These are phyloP conservation scores for Boletus vinaceobasis DNA, from an alignment of 768 basidiomycete genomes.

Conservation along the genomic window DNA sequence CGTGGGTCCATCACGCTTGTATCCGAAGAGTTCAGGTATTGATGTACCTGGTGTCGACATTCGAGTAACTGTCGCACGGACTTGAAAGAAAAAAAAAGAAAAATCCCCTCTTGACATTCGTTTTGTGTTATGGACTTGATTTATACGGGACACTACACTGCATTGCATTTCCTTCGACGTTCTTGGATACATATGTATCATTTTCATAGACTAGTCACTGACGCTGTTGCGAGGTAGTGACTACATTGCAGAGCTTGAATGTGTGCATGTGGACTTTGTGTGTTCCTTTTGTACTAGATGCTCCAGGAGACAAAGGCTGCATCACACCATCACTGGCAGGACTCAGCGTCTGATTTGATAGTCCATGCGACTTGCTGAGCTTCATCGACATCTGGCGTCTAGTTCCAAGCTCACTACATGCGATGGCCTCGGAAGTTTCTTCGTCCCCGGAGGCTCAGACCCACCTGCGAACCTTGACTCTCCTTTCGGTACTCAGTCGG, in stretches of 20 bases:
- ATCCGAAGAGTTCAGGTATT: slow-evolving; percentile 68
- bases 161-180: not conserved
- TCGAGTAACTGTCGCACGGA: not conserved
- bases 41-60: slow-evolving; percentile 10
- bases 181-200: not conserved
- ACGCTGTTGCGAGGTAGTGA: not conserved
- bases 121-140: not conserved
- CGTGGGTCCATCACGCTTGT: slow-evolving; percentile 58
- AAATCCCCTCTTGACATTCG: not conserved
- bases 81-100: not conserved
- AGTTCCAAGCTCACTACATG: not conserved
- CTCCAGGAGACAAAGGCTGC: not conserved
- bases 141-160: not conserved
- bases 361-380: not conserved
- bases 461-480: slow-evolving; percentile 22
- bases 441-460: not conserved
- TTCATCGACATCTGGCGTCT: not conserved
- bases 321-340: not conserved
- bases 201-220: not conserved
- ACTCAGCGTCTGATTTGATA: not conserved
- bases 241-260: not conserved
- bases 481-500: slow-evolving; percentile 23
- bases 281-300: not conserved
- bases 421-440: not conserved
- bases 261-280: not conserved